Evolutionary conservation across 1,284 basidiomycete species (phyloP), one percentile per base, ranked within the genome.

Genomic region (Microbotryum saponariae): DNA sequence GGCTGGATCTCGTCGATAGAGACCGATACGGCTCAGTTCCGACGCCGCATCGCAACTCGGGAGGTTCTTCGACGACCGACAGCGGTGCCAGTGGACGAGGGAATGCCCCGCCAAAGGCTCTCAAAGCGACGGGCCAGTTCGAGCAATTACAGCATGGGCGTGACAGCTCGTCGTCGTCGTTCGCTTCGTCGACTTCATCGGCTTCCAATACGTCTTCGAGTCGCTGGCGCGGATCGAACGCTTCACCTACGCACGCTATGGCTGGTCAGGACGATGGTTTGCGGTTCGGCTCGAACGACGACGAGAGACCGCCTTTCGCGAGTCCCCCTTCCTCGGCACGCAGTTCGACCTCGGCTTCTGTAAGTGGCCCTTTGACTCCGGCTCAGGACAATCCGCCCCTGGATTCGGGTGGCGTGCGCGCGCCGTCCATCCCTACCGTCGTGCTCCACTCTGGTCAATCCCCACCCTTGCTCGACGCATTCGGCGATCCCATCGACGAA

Each of bases 331-430:
- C 64, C 2, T 66, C 64, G 4, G 54, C 64, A 4, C 45, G 65
- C 6, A 64, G 63, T 49, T 67, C 65, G 52, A 61, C 58, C 3
- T 59, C 58, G 29, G 61, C 58, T 1, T 59, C 58, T 33, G 61
- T 51, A 37, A 64, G 29, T 29, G 63, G 59, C 5, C 65, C 65
- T 3, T 20, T 59, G 52, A 69, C 67, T 6, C 67, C 67, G 2
- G 56, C 62, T 27, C 44, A 48, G 16, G 62, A 63, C 48, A 48
- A 25, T 45, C 51, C 51, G 23, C 51, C 51, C 23, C 6, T 53
- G 12, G 37, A 9, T 18, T 42, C 37, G 12, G 37, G 37, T 42
- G 37, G 37, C 12, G 37, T 42, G 37, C 37, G 37, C 37, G 18
- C 37, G 37, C 16, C 37, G 16, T 16, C 37, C 1, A 46, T 25